Base-by-base conservation (phyloP, 805 yeast genomes). In the Danielozyma ontarioensis region DNA sequence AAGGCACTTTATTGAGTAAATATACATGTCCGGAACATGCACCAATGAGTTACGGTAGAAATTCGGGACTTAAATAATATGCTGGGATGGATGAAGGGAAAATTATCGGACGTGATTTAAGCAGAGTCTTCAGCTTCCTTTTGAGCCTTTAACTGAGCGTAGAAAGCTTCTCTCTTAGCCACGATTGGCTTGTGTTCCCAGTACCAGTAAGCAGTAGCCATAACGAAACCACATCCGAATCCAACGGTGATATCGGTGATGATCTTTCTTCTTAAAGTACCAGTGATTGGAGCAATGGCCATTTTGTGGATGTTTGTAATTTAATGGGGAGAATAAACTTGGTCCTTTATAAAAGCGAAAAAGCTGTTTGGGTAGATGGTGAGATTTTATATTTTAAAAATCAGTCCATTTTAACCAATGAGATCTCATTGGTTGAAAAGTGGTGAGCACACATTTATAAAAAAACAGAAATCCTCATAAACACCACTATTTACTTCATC, bases 231-330 rank as follows among this genome's bases (percentile, higher is more conserved):
- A 44, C 55, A 51, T 35, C 51, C 74, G 64, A 77, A 72, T 40
- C 93, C 95, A 44, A 81, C 63, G 49, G 78, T 44, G 59, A 89
- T 77, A 54, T 89, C 96, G 48, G 83, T 76, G 57, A 80, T 71
- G 62, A 85, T 76, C 68, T 80, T 83, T 72, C 77, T 84, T 68
- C 77, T 85, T 48, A 89, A 74, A 42, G 82, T 68, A 48, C 96
- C 96, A 34, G 80, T 76, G 54, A 89, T 86, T 53, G 94, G 93
- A 56, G 90, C 84, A 56, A 85, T 72, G 61, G 88, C 82, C 83
- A 80, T 83, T 36, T 37, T 57, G 29, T 33, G 35, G 36, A 30
- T 32, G 30, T n/a, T 28, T 23, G 29, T 17, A 21, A 25, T 15
- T 24, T 22, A 12, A 16, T 11, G 8, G 17, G 17, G 13, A n/a